Conservation (phyloP, 2,329 filamentous ascomycete genomes). For the Trichoderma pleuroti region DNA sequence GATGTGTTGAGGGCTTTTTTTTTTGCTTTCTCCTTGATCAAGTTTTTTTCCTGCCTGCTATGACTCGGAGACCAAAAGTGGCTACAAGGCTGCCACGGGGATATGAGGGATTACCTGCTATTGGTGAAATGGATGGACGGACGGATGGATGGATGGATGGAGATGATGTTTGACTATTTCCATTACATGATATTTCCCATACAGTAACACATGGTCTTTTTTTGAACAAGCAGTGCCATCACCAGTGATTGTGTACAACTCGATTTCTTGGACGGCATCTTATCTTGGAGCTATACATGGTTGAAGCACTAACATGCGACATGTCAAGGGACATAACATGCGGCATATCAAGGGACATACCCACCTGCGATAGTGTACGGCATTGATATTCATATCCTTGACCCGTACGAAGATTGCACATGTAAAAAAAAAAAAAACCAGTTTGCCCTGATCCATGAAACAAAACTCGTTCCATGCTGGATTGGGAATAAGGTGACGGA, state of each 20-base stretch:
- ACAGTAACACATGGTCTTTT: not conserved
- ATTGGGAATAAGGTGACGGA: not conserved
- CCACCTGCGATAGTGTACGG: not conserved
- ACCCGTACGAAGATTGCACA: not conserved
- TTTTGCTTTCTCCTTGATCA: not conserved
- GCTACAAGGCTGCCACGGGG: slow-evolving; percentile 13
- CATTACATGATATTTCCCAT: not conserved
- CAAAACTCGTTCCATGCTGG: not conserved
- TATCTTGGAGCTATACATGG: slow-evolving; percentile 4
- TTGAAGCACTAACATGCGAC: not conserved
- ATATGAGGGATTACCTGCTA: slow-evolving; percentile 10
- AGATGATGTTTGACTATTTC: not conserved
- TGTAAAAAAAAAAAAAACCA: not conserved
- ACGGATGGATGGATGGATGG: not conserved
- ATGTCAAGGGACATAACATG: too few relatives aligned
- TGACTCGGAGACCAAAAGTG: slow-evolving; percentile 2
- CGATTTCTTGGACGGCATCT: not conserved
- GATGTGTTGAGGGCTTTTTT: slow-evolving; percentile 1
- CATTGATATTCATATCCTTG: not conserved
- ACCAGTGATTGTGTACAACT: not conserved
- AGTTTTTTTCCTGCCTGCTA: not conserved
- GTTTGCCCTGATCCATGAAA: not conserved
- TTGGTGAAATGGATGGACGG: slow-evolving; percentile 3
- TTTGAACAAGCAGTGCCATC: not conserved
- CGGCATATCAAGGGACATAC: not conserved